Percentiles rank a stretch among this genome's conserved stretches.
These are phyloP conservation scores for Trichoderma asperelloides DNA, from an alignment of 495 filamentous ascomycete species.

Conservation along the genomic window DNA sequence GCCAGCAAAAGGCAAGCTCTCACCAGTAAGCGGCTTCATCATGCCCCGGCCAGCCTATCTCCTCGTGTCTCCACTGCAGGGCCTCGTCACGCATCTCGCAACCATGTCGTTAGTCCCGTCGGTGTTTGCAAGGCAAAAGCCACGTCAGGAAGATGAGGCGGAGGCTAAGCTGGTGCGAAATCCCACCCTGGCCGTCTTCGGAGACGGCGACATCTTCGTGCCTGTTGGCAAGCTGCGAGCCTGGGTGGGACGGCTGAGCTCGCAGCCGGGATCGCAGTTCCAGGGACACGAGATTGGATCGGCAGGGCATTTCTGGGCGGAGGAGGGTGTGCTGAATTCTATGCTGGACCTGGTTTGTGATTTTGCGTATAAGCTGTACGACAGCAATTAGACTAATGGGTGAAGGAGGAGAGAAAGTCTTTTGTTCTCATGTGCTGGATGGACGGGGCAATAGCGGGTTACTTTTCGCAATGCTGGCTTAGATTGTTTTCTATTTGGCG, in stretches of 20 bases:
- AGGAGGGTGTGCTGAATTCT: conserved; percentile 48
- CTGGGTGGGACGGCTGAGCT: conserved; percentile 57
- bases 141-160: conserved; percentile 15
- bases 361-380: conserved; percentile 4
- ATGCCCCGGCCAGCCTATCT: conserved; percentile 52
- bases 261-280: conserved; percentile 33
- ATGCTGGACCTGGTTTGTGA: conserved; percentile 22
- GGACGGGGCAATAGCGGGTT: neutral
- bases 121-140: neutral
- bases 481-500: too few species aligned
- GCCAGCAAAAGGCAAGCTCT: conserved; percentile 12
- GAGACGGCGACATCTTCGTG: conserved; percentile 71
- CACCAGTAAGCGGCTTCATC: conserved; percentile 17
- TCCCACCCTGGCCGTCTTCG: conserved; percentile 65
- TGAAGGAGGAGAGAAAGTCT: neutral
- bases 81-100: conserved; percentile 48
- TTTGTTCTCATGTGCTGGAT: neutral
- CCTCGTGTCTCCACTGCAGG: conserved; percentile 70
- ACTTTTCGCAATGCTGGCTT: too few species aligned
- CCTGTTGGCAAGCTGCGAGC: conserved; percentile 53
- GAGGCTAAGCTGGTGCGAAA: conserved; percentile 48
- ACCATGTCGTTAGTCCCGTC: conserved; percentile 39
- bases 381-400: neutral
- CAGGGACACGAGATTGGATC: conserved; percentile 49
- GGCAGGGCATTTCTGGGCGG: conserved; percentile 80